Base-by-base conservation (phyloP, 2,329 filamentous ascomycete species). In the Fusarium marasasianum region DNA sequence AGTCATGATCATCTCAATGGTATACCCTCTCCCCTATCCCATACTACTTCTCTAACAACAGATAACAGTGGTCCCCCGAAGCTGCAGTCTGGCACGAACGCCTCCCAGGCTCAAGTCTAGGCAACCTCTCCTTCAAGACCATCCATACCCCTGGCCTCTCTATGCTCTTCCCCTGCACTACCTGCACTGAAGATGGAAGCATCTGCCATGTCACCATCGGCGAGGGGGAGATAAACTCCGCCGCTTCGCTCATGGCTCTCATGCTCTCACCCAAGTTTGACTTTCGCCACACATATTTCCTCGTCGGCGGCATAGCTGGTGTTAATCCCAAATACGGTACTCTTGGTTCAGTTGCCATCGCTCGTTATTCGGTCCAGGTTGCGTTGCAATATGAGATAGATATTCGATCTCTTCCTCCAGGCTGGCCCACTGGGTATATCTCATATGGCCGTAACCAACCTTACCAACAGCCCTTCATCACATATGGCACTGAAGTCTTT, bases 311-410 rank as follows among this genome's bases (percentile, higher is more conserved):
- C 6, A 94, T 95, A 71, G 92, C 90, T 4, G 93, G 93, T n/a
- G 86, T 94, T 48, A 94, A 90, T 80, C 93, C 93, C 2, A 88
- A 91, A 69, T 82, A 89, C 33, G 90, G 87, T 29, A 94, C 92
- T 1, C 85, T 93, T 9, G 90, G 88, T 50, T 87, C 88, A 45
- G 92, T 93, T 1, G 91, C 91, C 3, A 89, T 95, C 61, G 88
- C 91, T 43, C 87, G 89, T 29, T 95, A 91, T 78, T 89, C 92
- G 1, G 87, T 95, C 10, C 93, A 95, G 79, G 92, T 94, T 6
- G 92, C 91, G 0, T 84, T 94, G 60, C 92, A 95, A 80, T 93
- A 94, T 73, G 93, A 95, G 81, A 89, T 95, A 69, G 92, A 94
- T 75, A 83, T 88, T 3, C 88, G 92, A 40, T 92, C 94, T 69